A percentile compares a stretch with the other conserved stretches of the same genome.
These are phyloP conservation scores for Aspergillus hiratsukae DNA, from an alignment of 2,329 filamentous ascomycete genomes.

Conservation along the genomic window DNA sequence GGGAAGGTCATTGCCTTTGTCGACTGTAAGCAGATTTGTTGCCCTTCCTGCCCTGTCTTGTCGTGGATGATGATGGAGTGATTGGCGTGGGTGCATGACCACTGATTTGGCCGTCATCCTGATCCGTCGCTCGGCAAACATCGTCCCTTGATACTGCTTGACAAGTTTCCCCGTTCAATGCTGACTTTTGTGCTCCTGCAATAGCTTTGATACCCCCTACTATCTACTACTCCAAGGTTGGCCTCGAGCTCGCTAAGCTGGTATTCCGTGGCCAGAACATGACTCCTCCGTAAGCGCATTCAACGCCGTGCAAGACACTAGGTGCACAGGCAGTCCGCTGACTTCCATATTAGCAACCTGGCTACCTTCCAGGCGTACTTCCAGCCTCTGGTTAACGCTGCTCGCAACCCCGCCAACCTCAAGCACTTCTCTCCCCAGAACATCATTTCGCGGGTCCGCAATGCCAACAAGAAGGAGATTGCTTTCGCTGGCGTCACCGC, in stretches of 20 bases:
- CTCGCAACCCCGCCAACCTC: conserved; percentile 66
- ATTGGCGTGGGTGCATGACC: not conserved
- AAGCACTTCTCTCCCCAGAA: conserved; percentile 52
- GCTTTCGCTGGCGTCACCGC: conserved; percentile 69
- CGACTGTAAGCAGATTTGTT: conserved; percentile 64
- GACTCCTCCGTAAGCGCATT: conserved; percentile 77
- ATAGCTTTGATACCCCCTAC: conserved; percentile 79
- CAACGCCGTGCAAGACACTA: not conserved
- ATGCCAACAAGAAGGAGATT: conserved; percentile 66
- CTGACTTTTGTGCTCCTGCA: conserved; percentile 20
- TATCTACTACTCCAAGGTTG: conserved; percentile 88
- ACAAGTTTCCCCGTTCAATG: conserved; percentile 1
- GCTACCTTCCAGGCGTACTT: conserved; percentile 84
- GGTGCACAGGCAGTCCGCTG: conserved; percentile 9
- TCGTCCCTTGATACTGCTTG: not conserved
- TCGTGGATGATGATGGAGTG: not conserved
- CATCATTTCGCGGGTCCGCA: conserved; percentile 58
- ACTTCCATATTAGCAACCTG: conserved; percentile 55
- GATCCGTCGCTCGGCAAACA: not conserved
- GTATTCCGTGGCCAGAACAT: conserved; percentile 87
- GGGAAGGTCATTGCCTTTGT: conserved; percentile 73
- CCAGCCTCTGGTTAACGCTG: conserved; percentile 65
- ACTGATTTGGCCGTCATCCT: not conserved
- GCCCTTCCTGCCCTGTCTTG: conserved; percentile 1
- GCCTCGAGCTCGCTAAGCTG: conserved; percentile 79